These are phyloP conservation scores for Mallotus nudiflorus DNA, from an alignment of 345 rosid species.

Conservation along the genomic window DNA sequence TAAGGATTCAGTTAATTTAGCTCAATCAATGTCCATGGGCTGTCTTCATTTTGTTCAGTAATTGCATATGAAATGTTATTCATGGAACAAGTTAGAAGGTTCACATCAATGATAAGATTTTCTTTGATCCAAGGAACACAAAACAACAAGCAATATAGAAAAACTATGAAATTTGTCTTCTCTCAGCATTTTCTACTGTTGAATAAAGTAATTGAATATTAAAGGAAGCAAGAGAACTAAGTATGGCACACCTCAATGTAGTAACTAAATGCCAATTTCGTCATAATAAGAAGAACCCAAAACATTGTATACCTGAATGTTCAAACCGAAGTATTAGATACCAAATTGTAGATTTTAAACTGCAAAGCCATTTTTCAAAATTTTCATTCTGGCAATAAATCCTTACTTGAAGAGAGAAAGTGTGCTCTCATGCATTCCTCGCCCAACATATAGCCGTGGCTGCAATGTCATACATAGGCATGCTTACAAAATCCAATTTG, in stretches of 20 bases:
- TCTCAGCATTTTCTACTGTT: neutral
- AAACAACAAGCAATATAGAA: neutral
- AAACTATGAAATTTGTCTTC: neutral
- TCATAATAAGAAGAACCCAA: constrained; percentile 79
- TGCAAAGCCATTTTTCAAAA: neutral
- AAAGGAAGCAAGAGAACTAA: neutral
- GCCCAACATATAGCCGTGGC: constrained; percentile 99
- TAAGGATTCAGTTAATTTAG: neutral
- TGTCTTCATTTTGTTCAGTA: neutral
- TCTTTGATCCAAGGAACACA: neutral
- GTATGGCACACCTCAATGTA: constrained; percentile 72
- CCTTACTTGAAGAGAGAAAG: constrained; percentile 89
- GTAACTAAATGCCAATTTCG: constrained; percentile 95
- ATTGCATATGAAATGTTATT: neutral
- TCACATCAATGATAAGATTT: neutral
- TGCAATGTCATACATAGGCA: constrained; percentile 35
- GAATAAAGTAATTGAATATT: neutral
- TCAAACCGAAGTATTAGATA: constrained; percentile 21
- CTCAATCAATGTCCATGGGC: constrained; percentile 13
- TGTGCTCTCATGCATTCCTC: constrained; percentile 99
- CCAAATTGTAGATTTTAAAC: constrained; percentile 15
- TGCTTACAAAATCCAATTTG: constrained; percentile 3
- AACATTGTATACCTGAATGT: constrained; percentile 83
- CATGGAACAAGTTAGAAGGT: neutral
- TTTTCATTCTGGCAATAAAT: constrained; percentile 20